Conservation (phyloP, 257 asterid species). For the Anisodus acutangulus region DNA sequence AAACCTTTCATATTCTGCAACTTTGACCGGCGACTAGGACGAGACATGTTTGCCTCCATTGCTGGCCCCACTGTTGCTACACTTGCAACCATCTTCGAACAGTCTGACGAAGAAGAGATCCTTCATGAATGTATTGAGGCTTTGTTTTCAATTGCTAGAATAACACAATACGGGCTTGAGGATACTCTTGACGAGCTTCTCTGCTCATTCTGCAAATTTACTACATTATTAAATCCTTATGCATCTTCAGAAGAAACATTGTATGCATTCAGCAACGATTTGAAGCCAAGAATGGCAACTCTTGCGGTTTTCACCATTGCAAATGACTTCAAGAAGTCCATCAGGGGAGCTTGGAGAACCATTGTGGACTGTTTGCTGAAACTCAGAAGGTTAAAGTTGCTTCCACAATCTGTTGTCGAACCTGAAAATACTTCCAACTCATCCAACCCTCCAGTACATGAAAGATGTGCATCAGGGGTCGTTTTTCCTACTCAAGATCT, state of each 20-base stretch:
- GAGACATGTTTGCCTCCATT: constrained; percentile 85
- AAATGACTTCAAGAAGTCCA: constrained; percentile 73
- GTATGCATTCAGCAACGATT: constrained; percentile 75
- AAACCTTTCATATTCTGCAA: constrained; percentile 63
- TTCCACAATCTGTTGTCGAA: constrained; percentile 74
- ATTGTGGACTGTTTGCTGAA: constrained; percentile 84
- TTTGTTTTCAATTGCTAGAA: constrained; percentile 76
- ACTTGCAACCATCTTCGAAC: constrained; percentile 82
- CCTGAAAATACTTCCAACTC: constrained; percentile 41
- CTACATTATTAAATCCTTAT: constrained; percentile 73
- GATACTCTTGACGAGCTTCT: constrained; percentile 88
- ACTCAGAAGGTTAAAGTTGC: constrained; percentile 81
- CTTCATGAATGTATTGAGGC: constrained; percentile 85
- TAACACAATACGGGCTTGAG: constrained; percentile 79
- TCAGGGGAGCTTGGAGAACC: constrained; percentile 92
- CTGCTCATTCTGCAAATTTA: constrained; percentile 82
- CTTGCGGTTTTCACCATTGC: constrained; percentile 82
- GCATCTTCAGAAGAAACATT: constrained; percentile 86
- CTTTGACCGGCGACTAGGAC: constrained; percentile 76
- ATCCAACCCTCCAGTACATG: constrained; percentile 16
- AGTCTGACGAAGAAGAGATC: constrained; percentile 77
- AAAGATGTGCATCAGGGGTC: constrained; percentile 40
- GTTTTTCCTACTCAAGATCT: constrained; percentile 42
- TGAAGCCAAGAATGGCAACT: constrained; percentile 92
- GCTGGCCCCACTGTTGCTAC: constrained; percentile 94